Conservation (phyloP, 2,329 filamentous ascomycete species). For the Penicillium sp. region DNA sequence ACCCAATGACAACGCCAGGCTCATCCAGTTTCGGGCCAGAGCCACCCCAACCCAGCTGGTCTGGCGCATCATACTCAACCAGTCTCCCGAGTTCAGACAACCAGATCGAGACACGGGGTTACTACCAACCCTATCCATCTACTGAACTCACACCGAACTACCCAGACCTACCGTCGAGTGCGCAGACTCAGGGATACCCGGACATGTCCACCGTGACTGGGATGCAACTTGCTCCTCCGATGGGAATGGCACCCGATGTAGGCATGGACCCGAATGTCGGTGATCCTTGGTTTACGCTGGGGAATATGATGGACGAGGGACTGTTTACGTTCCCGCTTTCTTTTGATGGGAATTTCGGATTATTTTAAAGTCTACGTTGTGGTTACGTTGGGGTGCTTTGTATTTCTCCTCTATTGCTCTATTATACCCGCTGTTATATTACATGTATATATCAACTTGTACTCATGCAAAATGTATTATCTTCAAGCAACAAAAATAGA, state of each 20-base stretch:
- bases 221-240: conserved; percentile 19
- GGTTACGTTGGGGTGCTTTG: not conserved
- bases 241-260: conserved; percentile 27
- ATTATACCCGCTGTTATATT: not conserved
- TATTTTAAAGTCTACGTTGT: conserved; percentile 17
- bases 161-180: conserved; percentile 2
- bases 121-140: conserved; percentile 11
- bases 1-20: not conserved
- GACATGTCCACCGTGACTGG: conserved; percentile 18
- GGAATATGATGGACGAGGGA: conserved; percentile 34
- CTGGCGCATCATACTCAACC: conserved; percentile 12
- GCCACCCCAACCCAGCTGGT: conserved; percentile 13
- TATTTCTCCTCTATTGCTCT: not conserved
- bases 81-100: conserved; percentile 7
- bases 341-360: conserved; percentile 22
- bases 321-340: conserved; percentile 29
- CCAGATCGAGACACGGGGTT: conserved; percentile 2
- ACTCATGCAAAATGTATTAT: not conserved
- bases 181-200: conserved; percentile 12
- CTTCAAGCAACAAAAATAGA: not conserved
- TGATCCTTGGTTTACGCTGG: conserved; percentile 32
- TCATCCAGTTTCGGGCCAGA: not conserved
- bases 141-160: conserved; percentile 12
- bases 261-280: conserved; percentile 28
- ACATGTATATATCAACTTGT: not conserved